Evolutionary conservation across 2,329 filamentous ascomycete species (phyloP), one percentile per base, ranked within the genome.

Genomic region (Cordyceps farinosa): DNA sequence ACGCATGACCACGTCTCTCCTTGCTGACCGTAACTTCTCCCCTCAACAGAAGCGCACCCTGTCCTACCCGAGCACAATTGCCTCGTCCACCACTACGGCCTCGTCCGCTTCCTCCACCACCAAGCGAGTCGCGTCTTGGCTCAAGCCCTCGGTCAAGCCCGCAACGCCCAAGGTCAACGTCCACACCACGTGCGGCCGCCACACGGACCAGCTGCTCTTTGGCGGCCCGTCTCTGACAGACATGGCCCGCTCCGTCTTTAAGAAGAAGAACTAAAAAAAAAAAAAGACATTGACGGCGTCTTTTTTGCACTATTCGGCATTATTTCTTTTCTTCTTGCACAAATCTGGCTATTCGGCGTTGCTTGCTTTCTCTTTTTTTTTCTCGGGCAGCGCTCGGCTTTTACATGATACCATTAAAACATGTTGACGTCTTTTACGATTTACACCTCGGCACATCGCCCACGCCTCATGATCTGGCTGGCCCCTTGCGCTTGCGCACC

Each of bases 141-240:
- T 62, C 36, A 62, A 56, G 36, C 66, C 66, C 59, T 71, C 72
- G 63, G 67, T 76, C 67, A 76, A 73, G 67, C 68, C 77, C 8
- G 69, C 75, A n/a, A 9, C 22, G 22, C 77, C 75, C 27, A 77
- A 75, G 9, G 76, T 79, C 67, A 85, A 85, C 65, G 77, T 80
- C 48, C 78, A 84, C 71, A 84, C 82, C 42, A 81, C 82, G 64
- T 85, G 83, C 65, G 83, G 83, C 15, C 77, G 83, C 15, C 82
- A 85, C 70, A 80, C 80, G 45, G 78, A 83, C 67, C 80, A 84
- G 67, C 82, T 78, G 64, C 73, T 85, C 15, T 82, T 85, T 65
- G 74, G 80, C 40, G 82, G 82, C 1, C 78, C 78, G 48, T 81
- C 78, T 2, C 69, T 82, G 29, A 70, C 75, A 8, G 78, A 79